Conservation (phyloP, 305 asterid species). For the Fraxinus sp. region DNA sequence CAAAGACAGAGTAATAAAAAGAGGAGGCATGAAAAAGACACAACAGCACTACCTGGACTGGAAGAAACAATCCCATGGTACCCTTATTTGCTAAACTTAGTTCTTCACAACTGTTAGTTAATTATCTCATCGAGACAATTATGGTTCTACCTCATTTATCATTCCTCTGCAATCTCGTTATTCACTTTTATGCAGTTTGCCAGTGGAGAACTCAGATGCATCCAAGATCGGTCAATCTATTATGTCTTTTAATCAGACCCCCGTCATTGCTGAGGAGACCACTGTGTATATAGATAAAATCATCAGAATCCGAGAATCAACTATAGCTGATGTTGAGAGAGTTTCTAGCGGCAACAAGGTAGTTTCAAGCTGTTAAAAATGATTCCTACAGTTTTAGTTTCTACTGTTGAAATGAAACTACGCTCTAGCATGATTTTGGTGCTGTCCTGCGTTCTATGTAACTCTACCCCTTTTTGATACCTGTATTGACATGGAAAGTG, state of each 20-base stretch:
- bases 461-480: background rate
- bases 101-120: background rate
- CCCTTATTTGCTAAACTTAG: background rate
- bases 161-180: constrained; percentile 10
- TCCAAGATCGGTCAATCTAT: constrained; percentile 33
- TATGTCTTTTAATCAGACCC: constrained; percentile 30
- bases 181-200: constrained; percentile 37
- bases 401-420: background rate
- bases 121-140: background rate
- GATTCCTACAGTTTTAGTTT: background rate
- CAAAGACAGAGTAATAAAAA: constrained; percentile 50
- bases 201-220: constrained; percentile 32
- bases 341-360: constrained; percentile 48
- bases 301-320: constrained; percentile 65
- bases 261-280: constrained; percentile 51
- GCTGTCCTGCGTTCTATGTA: constrained; percentile 6
- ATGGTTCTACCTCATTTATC: background rate
- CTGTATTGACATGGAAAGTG: background rate
- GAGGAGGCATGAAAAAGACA: constrained; percentile 56
- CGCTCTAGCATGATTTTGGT: constrained; percentile 14
- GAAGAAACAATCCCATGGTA: constrained; percentile 57
- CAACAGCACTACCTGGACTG: constrained; percentile 27
- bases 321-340: constrained; percentile 42
- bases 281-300: constrained; percentile 67
- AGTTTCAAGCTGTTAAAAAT: constrained; percentile 14